Evolutionary conservation across 805 yeast genomes (phyloP), one percentile per base, ranked within the genome.

Genomic region (Cyberlindnera subsufficiens): DNA sequence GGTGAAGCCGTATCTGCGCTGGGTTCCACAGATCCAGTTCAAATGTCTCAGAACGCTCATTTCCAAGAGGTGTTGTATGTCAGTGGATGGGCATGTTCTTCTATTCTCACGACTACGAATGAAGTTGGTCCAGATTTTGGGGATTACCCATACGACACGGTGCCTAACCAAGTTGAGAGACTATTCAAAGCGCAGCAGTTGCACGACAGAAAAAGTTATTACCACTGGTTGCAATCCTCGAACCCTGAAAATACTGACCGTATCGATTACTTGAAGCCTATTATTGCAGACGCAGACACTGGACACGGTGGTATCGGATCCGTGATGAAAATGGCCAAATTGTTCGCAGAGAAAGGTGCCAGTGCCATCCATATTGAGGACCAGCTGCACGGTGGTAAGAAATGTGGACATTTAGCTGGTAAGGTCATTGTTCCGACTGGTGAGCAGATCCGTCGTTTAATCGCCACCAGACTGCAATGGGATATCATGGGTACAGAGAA

Each of bases 111-210:
- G 8, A 69, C 81, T 4, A 79, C 83, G 3, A 74, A 78, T 53
- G 85, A 80, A 50, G 81, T 77, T 3, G 71, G 78, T 2, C 82
- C 84, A 1, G 86, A 80, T 54, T 76, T 77, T 56, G 86, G 84
- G 17, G 86, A 80, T 55, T 80, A 80, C 53, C 85, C 86, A 0
- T 78, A 79, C 52, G 79, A 79, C 50, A 80, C 86, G 0, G 82
- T 80, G 2, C 86, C 86, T n/a, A 76, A 76, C 51, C 80, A 78
- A 53, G 83, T 77, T 6, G 79, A 77, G 43, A 65, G 82, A 42
- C 53, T 78, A 30, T 78, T 77, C 59, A 70, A 74, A 49, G 79
- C 82, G 1, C 83, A 78, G 59, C 64, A 63, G 46, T 63, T 77
- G 50, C 85, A 78, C 50, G 85, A 78, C 53, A 67, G 67, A 37